Evolutionary conservation across 139 green algal genomes (phyloP).

Genomic region (Chlorella vulgaris): DNA sequence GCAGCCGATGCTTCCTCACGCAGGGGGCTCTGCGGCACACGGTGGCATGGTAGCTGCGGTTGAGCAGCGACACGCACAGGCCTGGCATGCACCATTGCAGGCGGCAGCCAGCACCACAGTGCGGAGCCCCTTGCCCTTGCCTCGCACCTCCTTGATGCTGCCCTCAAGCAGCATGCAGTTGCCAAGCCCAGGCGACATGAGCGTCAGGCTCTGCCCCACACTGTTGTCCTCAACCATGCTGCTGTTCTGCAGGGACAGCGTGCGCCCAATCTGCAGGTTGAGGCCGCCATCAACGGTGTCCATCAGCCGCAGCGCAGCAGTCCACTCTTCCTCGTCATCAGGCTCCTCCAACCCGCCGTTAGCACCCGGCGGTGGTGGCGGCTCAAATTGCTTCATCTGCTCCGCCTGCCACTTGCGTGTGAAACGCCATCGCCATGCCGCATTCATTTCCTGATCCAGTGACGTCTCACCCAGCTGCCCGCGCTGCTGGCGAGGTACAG

Average conservation of each 20-base stretch:
- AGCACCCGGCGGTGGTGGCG: neutral
- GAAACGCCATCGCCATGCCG: slow-evolving; percentile 50
- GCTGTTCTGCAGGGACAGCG: slow-evolving; percentile 26
- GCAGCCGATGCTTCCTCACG: slow-evolving; percentile 3
- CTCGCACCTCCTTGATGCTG: slow-evolving; percentile 21
- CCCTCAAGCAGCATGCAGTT: slow-evolving; percentile 38
- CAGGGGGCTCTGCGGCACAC: slow-evolving; percentile 5
- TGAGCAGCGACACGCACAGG: neutral
- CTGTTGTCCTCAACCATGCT: slow-evolving; percentile 7
- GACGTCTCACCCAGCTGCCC: neutral
- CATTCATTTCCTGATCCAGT: slow-evolving; percentile 27
- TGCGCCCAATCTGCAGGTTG: slow-evolving; percentile 31
- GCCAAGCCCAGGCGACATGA: slow-evolving; percentile 2
- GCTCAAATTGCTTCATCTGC: slow-evolving; percentile 40
- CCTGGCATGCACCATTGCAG: too few species aligned
- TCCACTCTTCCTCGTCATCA: slow-evolving; percentile 48
- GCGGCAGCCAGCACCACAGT: too few species aligned
- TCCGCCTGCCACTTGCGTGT: slow-evolving; percentile 49
- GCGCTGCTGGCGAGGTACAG: neutral
- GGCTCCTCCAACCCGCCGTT: neutral
- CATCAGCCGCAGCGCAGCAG: slow-evolving; percentile 34
- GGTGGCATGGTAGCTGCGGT: neutral
- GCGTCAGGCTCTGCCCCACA: slow-evolving; percentile 16
- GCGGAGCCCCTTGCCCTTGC: too few species aligned
- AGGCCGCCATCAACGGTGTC: slow-evolving; percentile 11